These are phyloP conservation scores for Phytophthora cryptogea DNA, from an alignment of 352 stramenopile species.

Conservation along the genomic window DNA sequence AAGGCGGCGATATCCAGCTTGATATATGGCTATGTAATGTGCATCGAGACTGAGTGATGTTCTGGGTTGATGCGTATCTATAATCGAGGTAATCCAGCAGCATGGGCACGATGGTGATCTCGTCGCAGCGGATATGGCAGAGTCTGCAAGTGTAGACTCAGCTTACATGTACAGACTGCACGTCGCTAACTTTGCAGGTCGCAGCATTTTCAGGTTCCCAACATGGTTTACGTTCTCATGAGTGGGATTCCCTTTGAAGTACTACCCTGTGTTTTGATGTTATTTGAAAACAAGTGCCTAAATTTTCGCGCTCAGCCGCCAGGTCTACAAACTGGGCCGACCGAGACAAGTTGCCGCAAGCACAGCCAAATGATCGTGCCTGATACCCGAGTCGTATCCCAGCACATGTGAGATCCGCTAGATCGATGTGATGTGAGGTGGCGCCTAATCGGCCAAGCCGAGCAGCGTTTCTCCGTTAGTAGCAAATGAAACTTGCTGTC, in stretches of 20 bases:
- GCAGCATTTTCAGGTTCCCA: background rate
- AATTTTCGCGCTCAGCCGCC: slow-evolving; percentile 1
- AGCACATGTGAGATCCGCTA: slow-evolving; percentile 13
- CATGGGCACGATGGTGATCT: background rate
- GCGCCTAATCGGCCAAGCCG: background rate
- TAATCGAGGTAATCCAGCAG: background rate
- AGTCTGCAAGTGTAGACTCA: no score
- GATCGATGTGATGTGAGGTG: background rate
- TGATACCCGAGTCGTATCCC: slow-evolving; percentile 23
- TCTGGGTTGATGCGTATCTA: background rate
- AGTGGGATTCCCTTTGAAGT: slow-evolving; percentile 1
- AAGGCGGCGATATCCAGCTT: no score
- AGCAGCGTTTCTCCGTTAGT: background rate
- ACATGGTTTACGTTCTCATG: background rate
- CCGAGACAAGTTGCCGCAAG: background rate
- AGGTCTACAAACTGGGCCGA: no score
- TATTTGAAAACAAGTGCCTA: slow-evolving; percentile 1
- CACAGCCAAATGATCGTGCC: background rate
- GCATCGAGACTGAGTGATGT: background rate
- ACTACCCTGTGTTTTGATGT: background rate
- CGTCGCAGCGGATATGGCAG: background rate
- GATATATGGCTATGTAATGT: no score
- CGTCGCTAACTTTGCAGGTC: background rate
- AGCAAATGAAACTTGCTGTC: slow-evolving; percentile 18
- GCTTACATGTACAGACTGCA: no score